phyloP scores from a whole-genome alignment of 2,329 filamentous ascomycete genomes.

The Triangularia verruculosa region DNA sequence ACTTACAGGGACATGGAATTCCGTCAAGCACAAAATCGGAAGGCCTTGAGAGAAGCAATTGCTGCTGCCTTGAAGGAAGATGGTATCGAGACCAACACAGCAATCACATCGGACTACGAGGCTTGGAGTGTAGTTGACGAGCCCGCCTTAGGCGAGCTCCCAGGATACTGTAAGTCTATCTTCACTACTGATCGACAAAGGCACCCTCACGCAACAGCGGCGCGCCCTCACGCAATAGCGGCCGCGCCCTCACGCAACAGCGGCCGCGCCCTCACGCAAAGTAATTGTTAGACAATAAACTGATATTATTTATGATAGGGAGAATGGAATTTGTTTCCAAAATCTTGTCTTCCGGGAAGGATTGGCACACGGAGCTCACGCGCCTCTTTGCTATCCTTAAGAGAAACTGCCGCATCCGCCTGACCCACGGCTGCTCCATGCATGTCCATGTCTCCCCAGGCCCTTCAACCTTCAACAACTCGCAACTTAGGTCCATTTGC shows the following conservation, averaged over 20 bases:
- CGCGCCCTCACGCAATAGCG: no score
- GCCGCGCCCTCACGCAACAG: no score
- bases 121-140: not conserved
- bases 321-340: not conserved
- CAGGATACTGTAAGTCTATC: not conserved
- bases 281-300: no score
- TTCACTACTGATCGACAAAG: no score
- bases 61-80: not conserved
- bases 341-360: not conserved
- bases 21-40: not conserved
- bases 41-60: not conserved
- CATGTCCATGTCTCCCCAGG: not conserved
- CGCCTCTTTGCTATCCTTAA: not conserved
- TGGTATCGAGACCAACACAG: no score
- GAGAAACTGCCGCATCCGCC: not conserved
- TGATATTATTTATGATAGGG: no score
- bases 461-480: not conserved
- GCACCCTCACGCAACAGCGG: no score
- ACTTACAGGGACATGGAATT: not conserved
- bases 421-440: not conserved
- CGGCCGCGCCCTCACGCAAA: no score
- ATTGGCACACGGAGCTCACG: not conserved
- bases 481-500: not conserved
- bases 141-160: not conserved
- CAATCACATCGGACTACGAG: no score